These are phyloP conservation scores for Aphanomyces cochlioides DNA, from an alignment of 352 stramenopile species.

Conservation along the genomic window DNA sequence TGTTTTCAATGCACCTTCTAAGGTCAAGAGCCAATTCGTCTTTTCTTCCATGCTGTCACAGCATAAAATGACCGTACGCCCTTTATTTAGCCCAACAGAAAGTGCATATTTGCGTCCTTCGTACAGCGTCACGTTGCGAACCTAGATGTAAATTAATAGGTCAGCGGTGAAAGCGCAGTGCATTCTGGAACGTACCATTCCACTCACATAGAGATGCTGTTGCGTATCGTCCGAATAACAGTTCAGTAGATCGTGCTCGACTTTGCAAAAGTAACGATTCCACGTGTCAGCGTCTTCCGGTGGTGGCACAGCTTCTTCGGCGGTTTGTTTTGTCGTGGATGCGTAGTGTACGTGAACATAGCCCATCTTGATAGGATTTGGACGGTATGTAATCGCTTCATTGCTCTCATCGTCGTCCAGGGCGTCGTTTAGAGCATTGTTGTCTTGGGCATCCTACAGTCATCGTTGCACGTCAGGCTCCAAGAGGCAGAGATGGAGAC, in stretches of 20 bases:
- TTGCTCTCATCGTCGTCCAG: not conserved
- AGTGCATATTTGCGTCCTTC: conserved; percentile 72
- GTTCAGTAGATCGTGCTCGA: conserved; percentile 23
- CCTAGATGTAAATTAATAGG: conserved; percentile 45
- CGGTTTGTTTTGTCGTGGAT: not conserved
- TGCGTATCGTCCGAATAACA: conserved; percentile 21
- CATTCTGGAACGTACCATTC: conserved; percentile 5
- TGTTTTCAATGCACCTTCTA: conserved; percentile 20
- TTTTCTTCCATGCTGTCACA: conserved; percentile 79
- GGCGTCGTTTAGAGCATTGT: not conserved
- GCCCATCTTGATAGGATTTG: conserved; percentile 26
- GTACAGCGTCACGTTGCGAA: conserved; percentile 66
- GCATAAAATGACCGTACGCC: conserved; percentile 68
- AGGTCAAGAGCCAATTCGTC: conserved; percentile 76
- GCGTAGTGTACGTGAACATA: conserved; percentile 26
- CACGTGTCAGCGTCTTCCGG: conserved; percentile 12
- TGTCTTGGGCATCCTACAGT: too few species aligned
- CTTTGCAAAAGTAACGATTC: conserved; percentile 24
- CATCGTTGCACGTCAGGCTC: too few species aligned
- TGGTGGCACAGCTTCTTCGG: not conserved
- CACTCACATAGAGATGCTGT: conserved; percentile 22
- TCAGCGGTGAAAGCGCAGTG: not conserved
- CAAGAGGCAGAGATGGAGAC: conserved; percentile 70
- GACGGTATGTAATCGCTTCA: conserved; percentile 5
- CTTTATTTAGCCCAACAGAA: conserved; percentile 60